These are phyloP conservation scores for Verticillium tricorpus DNA, from an alignment of 2,329 filamentous ascomycete genomes.

Conservation along the genomic window DNA sequence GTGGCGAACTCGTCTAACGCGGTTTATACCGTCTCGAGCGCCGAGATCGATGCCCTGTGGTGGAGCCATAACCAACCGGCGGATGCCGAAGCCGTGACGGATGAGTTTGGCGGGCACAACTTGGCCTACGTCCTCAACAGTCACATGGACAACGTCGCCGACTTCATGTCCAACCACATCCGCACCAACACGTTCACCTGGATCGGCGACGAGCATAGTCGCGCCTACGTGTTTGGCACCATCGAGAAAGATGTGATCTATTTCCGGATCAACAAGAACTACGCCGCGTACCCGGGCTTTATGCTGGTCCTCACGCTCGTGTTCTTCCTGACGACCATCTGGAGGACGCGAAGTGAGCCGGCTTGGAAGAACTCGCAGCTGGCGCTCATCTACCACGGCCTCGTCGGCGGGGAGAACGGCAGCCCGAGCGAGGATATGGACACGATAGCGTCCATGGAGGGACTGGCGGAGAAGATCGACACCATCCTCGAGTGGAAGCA, in stretches of 20 bases:
- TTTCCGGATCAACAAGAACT: neutral
- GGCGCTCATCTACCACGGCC: neutral
- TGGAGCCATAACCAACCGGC: neutral
- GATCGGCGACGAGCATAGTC: neutral
- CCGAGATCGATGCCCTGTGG: neutral
- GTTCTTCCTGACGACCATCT: neutral
- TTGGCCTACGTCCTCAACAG: neutral
- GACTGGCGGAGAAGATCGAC: neutral
- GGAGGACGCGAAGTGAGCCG: neutral
- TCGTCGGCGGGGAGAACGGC: neutral
- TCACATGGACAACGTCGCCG: neutral
- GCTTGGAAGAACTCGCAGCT: conserved; percentile 2
- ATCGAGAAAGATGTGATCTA: neutral
- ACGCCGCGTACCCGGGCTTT: neutral
- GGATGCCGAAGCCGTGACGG: neutral
- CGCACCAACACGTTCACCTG: neutral
- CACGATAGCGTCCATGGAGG: neutral
- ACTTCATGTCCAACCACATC: neutral
- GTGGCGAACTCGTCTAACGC: neutral
- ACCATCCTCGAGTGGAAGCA: neutral
- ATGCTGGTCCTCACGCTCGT: neutral
- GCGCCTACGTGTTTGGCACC: neutral
- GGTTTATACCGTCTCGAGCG: neutral
- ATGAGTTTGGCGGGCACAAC: neutral
- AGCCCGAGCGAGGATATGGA: neutral